A percentile compares a stretch with the other conserved stretches of the same genome.
These are phyloP conservation scores for Oligophagozyma castellii DNA, from an alignment of 1,139 yeast genomes.

Conservation along the genomic window DNA sequence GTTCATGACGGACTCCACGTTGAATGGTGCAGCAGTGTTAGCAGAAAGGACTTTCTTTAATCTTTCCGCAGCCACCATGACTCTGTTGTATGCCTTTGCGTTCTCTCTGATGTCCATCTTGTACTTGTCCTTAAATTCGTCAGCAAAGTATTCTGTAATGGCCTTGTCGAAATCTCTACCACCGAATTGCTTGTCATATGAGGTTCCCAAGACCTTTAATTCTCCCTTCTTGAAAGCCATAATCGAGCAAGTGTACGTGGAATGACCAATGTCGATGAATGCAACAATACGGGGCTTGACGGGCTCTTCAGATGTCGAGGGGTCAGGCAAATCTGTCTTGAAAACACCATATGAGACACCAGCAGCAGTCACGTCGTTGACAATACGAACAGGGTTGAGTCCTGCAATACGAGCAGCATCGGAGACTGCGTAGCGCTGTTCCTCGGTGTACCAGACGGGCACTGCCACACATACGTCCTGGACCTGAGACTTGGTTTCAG, in stretches of 20 bases:
- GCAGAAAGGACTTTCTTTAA: slow-evolving; percentile 95
- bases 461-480: slow-evolving; percentile 87
- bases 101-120: slow-evolving; percentile 84
- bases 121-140: slow-evolving; percentile 79
- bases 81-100: slow-evolving; percentile 93
- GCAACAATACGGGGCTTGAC: slow-evolving; percentile 87
- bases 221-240: slow-evolving; percentile 95
- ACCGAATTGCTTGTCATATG: slow-evolving; percentile 93
- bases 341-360: slow-evolving; percentile 98
- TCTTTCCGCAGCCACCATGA: slow-evolving; percentile 80
- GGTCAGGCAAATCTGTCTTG: slow-evolving; percentile 84
- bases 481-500: slow-evolving; percentile 69
- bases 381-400: slow-evolving; percentile 92
- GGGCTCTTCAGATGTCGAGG: slow-evolving; percentile 41
- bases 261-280: slow-evolving; percentile 93
- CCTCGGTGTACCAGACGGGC: slow-evolving; percentile 94
- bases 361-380: slow-evolving; percentile 94
- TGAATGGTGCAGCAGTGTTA: slow-evolving; percentile 87
- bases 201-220: slow-evolving; percentile 81
- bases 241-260: slow-evolving; percentile 81
- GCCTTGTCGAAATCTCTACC: slow-evolving; percentile 95
- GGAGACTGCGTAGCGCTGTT: slow-evolving; percentile 88
- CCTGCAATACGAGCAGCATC: slow-evolving; percentile 96
- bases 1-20: slow-evolving; percentile 91
- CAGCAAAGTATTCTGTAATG: slow-evolving; percentile 88